Evolutionary conservation across 768 basidiomycete species (phyloP).

Genomic region (Myochromella boudieri): DNA sequence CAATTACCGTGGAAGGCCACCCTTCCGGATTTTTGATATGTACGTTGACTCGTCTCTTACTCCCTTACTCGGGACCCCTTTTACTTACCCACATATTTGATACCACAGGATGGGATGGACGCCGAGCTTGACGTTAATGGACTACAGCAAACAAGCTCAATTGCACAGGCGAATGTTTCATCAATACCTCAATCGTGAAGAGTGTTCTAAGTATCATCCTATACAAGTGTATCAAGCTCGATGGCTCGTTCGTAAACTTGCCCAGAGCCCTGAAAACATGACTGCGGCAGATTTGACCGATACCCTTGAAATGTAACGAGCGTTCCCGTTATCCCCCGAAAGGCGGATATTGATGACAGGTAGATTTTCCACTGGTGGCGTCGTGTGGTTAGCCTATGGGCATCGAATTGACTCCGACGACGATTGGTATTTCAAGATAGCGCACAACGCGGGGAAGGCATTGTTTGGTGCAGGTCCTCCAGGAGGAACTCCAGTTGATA

Average conservation of each 20-base stretch:
- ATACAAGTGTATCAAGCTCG: constrained; percentile 9
- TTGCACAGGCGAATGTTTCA: constrained; percentile 13
- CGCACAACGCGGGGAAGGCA: constrained; percentile 14
- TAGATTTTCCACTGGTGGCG: constrained; percentile 24
- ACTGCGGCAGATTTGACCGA: too few relatives aligned
- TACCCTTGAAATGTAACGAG: background rate
- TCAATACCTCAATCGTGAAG: constrained; percentile 5
- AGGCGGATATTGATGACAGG: background rate
- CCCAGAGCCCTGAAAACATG: background rate
- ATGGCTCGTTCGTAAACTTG: constrained; percentile 2
- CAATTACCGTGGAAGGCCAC: constrained; percentile 15
- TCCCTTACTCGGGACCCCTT: too few relatives aligned
- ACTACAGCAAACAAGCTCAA: constrained; percentile 8
- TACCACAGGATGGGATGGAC: constrained; percentile 7
- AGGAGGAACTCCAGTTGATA: constrained; percentile 19
- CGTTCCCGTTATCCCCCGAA: background rate
- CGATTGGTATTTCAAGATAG: constrained; percentile 21
- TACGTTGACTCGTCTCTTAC: constrained; percentile 2
- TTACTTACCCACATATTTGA: background rate
- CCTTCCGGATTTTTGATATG: constrained; percentile 7
- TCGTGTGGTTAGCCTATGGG: constrained; percentile 21
- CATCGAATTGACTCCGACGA: constrained; percentile 22
- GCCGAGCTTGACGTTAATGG: constrained; percentile 1
- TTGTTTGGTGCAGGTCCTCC: constrained; percentile 12
- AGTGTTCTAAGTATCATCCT: constrained; percentile 5